These are phyloP conservation scores for Puccinia brachypodii DNA, from an alignment of 1,284 basidiomycete species.

Conservation along the genomic window DNA sequence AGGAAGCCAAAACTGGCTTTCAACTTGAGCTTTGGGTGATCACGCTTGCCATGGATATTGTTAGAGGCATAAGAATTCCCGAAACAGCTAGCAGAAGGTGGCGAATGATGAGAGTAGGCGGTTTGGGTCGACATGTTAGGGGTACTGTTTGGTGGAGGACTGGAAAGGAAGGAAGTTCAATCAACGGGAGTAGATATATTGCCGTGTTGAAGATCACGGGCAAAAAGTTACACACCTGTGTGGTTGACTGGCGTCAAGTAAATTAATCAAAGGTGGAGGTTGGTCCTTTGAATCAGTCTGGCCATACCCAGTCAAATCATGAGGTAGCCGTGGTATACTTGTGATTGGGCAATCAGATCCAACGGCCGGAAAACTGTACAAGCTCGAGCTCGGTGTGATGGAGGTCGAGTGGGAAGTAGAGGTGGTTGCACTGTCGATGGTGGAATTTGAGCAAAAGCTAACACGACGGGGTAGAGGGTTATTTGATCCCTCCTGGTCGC, in stretches of 20 bases:
- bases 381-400: slow-evolving; percentile 13
- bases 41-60: background rate
- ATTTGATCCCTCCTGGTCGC: slow-evolving; percentile 10
- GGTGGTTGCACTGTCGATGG: background rate
- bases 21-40: slow-evolving; percentile 2
- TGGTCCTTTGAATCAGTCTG: background rate
- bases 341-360: background rate
- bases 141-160: background rate
- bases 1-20: slow-evolving; percentile 22
- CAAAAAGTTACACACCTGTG: background rate
- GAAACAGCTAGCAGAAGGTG: background rate
- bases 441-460: slow-evolving; percentile 5
- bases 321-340: background rate
- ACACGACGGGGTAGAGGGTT: background rate
- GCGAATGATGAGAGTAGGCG: background rate
- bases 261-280: background rate
- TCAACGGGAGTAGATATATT: background rate
- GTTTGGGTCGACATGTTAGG: slow-evolving; percentile 19
- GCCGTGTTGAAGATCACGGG: background rate
- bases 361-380: background rate
- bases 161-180: background rate
- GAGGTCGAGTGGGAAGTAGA: slow-evolving; percentile 13
- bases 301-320: background rate
- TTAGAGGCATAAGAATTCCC: background rate
- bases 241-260: background rate